Conservation (phyloP, 257 asterid species). For the Petunia axillaris region DNA sequence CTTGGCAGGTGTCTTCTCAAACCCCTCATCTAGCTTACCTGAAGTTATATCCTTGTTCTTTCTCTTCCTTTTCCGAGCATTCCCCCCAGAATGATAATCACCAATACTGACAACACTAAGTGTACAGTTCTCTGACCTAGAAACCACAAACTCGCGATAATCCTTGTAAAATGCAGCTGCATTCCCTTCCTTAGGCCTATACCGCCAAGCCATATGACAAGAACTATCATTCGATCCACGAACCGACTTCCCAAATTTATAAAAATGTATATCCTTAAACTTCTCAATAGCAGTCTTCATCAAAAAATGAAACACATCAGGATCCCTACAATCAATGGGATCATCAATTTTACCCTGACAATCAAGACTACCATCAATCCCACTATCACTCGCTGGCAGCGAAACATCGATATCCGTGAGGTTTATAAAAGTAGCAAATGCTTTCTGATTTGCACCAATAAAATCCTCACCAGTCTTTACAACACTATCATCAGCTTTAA, state of each 20-base stretch:
- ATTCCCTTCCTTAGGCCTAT: constrained; percentile 74
- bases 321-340: constrained; percentile 74
- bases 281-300: constrained; percentile 75
- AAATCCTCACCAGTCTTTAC: constrained; percentile 97
- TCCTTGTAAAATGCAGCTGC: constrained; percentile 64
- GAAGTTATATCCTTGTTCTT: constrained; percentile 37
- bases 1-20: constrained; percentile 57
- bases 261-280: constrained; percentile 69
- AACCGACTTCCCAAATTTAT: constrained; percentile 80
- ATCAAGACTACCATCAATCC: constrained; percentile 26
- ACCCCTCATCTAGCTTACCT: constrained; percentile 52
- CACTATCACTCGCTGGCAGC: constrained; percentile 13
- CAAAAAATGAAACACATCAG: constrained; percentile 73
- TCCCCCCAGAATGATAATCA: constrained; percentile 80
- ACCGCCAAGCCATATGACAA: constrained; percentile 97
- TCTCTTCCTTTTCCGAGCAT: constrained; percentile 74
- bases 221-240: constrained; percentile 59
- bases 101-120: constrained; percentile 69
- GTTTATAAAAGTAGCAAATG: constrained; percentile 68
- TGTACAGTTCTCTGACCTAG: constrained; percentile 64
- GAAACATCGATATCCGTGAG: constrained; percentile 75
- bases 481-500: constrained; percentile 66
- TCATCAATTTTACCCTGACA: constrained; percentile 56
- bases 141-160: constrained; percentile 61
- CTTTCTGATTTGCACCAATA: constrained; percentile 71